Base-by-base conservation (phyloP, 2,329 filamentous ascomycete genomes). In the Aspergillus japonicus region DNA sequence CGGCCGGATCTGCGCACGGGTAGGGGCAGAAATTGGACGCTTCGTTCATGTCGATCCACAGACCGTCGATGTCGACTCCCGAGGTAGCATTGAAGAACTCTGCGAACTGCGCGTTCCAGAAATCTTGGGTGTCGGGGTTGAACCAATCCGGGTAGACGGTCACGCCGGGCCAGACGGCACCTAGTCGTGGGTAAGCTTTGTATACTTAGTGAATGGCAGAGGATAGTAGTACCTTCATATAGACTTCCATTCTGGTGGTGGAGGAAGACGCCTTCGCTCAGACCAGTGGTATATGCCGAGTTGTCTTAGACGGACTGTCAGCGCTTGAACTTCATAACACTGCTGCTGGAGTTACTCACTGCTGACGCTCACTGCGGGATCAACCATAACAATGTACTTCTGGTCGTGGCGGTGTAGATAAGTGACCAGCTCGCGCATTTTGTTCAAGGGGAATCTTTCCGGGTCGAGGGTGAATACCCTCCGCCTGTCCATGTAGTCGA, bases 71-170 rank as follows among this genome's bases (percentile, higher is more conserved):
- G 64, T 93, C 85, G 16, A 94, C 81, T 31, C 90, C 90, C 2
- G 76, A 81, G 0, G 86, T 78, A 0, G 83, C 74, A 61, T 82
- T 74, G 76, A 93, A 92, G 77, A 91, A 91, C 1, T 69, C 72
- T 0, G 70, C 73, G 66, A 94, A 88, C 69, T 93, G 84, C 4
- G 81, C 80, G 64, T 86, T 86, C 90, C 90, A 94, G 73, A 87
- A 95, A 1, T 76, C 68, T 51, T 86, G 82, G 1, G 86, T 84
- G 54, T 85, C 85, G 7, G 83, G 81, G 19, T 86, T 78, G 69
- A 92, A 92, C 90, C 90, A 94, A 71, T 94, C 91, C 0, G 89
- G 89, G 74, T 87, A 92, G 11, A 84, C 88, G 0, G 87, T 84
- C 14, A 86, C 82, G 50, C 90, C 90, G 5, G 90, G 88, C 90